Evolutionary conservation across 495 filamentous ascomycete species (phyloP), one percentile per base, ranked within the genome.

Genomic region (Penicillium fimorum): DNA sequence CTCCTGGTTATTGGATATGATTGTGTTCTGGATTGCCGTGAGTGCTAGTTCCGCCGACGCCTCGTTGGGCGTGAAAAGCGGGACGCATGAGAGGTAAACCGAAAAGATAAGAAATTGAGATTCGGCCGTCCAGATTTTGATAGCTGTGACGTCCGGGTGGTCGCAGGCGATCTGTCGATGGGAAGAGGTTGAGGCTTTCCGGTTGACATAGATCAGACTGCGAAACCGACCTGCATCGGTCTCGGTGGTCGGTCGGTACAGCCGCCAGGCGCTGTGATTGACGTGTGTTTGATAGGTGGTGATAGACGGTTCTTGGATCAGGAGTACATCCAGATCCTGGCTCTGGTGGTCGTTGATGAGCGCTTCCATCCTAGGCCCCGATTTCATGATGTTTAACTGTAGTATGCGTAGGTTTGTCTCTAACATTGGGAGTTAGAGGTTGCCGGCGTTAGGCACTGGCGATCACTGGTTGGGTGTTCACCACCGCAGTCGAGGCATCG

Each of bases 351-450:
- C 55, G 20, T 71, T 68, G 44, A 71, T 69, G 1, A 71, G 60
- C 11, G 62, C 66, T 41, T 71, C 57, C 50, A 69, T 71, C 5
- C 64, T 44, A 40, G 61, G 20, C 17, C 60, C 47, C 0, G 63
- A 67, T 59, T 69, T 70, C 59, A 55, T 58, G 2, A 61, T 69
- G 48, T 71, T 71, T 43, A 69, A 55, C 43, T 71, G 59, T 60
- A 71, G 58, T 30, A 72, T 24, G 4, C 53, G 42, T 15, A 69
- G 59, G 51, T 60, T 69, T 40, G 13, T 47, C 42, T 54, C 48
- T 55, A 61, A 53, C 53, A 70, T 65, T 59, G 35, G 12, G 35
- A 18, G 22, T 42, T 53, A 13, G 53, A 51, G 27, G 48, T 58
- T 18, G 58, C 25, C 6, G 56, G 61, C 0, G 27, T 54, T 48